Conservation (phyloP, 257 asterid species). For the Avicennia marina region DNA sequence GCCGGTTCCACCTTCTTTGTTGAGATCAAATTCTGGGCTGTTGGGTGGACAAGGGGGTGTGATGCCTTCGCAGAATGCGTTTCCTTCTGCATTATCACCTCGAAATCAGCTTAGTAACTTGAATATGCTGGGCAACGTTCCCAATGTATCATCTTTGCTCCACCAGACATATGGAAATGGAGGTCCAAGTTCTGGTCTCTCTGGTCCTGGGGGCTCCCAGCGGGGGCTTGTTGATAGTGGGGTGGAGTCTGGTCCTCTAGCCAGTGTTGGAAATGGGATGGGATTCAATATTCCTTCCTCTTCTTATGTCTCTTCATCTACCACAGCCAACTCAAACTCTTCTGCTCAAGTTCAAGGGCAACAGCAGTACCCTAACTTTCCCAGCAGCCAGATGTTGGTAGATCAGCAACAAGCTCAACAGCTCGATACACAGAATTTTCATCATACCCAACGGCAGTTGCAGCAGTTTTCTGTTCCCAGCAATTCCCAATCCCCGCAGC, state of each 20-base stretch:
- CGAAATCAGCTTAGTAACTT: conserved; percentile 60
- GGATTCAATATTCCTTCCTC: conserved; percentile 55
- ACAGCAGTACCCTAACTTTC: conserved; percentile 54
- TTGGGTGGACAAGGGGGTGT: conserved; percentile 83
- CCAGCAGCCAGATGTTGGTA: conserved; percentile 52
- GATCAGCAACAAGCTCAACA: conserved; percentile 71
- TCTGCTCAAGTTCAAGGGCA: conserved; percentile 70
- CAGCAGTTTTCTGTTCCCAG: conserved; percentile 58
- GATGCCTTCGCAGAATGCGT: conserved; percentile 68
- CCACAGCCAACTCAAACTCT: conserved; percentile 43
- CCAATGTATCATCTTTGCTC: conserved; percentile 64
- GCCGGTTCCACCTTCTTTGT: conserved; percentile 50
- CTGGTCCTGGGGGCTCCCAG: conserved; percentile 63
- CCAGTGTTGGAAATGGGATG: conserved; percentile 53
- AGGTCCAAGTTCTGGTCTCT: conserved; percentile 55
- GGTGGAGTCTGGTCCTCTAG: conserved; percentile 56
- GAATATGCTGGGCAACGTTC: conserved; percentile 74
- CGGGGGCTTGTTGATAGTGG: conserved; percentile 59
- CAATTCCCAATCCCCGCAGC: conserved; percentile 55
- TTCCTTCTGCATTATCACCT: conserved; percentile 70
- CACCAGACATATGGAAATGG: conserved; percentile 84
- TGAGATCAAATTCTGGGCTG: conserved; percentile 71
- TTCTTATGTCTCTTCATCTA: conserved; percentile 44
- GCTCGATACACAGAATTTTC: conserved; percentile 55
- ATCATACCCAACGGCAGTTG: conserved; percentile 61